Evolutionary conservation across 169 alveolate genomes (phyloP), one percentile per base, ranked within the genome.

Genomic region (Miamiensis avidus): DNA sequence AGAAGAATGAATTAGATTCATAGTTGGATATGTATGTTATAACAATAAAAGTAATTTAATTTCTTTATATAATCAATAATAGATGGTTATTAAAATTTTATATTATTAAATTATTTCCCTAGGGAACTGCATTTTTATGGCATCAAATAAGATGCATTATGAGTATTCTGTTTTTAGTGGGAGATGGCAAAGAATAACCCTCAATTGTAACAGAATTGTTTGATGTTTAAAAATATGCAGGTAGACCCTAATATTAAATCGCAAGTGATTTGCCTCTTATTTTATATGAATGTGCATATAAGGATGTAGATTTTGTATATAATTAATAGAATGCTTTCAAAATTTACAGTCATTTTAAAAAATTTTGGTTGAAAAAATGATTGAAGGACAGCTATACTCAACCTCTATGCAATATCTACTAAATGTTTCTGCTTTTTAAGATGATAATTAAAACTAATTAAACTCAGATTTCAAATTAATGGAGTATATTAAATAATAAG

Each of bases 81-180:
- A 49, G 4, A 49, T 11, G 20, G 4, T 49, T 11, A 11, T 11
- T 11, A 49, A 4, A 49, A 49, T 49, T 49, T 49, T 49, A 49
- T 11, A 49, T 11, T 11, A 49, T 49, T 11, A 11, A 11, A 49
- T 49, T 49, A 49, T 49, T 49, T 49, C 4, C 20, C 29, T 89
- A 91, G 83, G 97, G 97, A 0, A 88, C 92, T 34, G 96, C 97
- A 1, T 95, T 95, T 87, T 83, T 95, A 75, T 95, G 97, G 97
- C 96, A 93, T 91, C 85, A 92, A 88, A 94, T 95, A 4, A 90
- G 96, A 87, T 93, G 92, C 79, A 93, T 93, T 81, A 95, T 95
- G 97, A 91, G 94, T 29, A 88, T 95, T 28, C 84, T 95, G 72
- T 95, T 95, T 89, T 86, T 92, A 81, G 92, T 95, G 27, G 97